These are phyloP conservation scores for Populus tremula DNA, from an alignment of 345 rosid species.

Conservation along the genomic window DNA sequence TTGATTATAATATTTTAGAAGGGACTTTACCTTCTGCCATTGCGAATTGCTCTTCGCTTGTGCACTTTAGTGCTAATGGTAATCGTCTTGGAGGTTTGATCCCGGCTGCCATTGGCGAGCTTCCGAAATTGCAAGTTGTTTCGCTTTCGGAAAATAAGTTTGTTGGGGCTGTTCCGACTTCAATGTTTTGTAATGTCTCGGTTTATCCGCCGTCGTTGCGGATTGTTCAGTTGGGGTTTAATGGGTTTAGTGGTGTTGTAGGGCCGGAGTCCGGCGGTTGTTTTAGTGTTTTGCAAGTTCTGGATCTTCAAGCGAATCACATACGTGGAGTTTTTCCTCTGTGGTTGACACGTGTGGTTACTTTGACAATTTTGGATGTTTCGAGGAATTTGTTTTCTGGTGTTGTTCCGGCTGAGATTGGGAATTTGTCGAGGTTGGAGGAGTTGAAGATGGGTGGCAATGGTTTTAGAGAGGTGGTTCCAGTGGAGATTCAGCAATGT, in stretches of 20 bases:
- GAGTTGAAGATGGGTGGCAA: slow-evolving; percentile 68
- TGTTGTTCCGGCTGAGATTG: slow-evolving; percentile 55
- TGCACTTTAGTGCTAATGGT: slow-evolving; percentile 69
- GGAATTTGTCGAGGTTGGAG: slow-evolving; percentile 47
- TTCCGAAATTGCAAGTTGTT: slow-evolving; percentile 62
- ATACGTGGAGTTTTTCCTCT: slow-evolving; percentile 58
- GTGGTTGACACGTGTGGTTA: slow-evolving; percentile 51
- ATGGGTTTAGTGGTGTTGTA: slow-evolving; percentile 45
- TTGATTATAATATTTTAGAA: slow-evolving; percentile 58
- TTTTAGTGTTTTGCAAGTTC: slow-evolving; percentile 46
- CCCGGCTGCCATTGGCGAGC: slow-evolving; percentile 71
- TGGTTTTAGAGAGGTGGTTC: slow-evolving; percentile 56
- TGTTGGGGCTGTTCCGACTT: slow-evolving; percentile 60
- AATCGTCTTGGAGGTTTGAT: slow-evolving; percentile 69
- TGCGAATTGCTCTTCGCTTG: slow-evolving; percentile 72
- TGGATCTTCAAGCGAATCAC: slow-evolving; percentile 61
- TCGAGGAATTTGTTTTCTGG: slow-evolving; percentile 75
- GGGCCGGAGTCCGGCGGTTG: slow-evolving; percentile 49
- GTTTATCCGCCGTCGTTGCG: slow-evolving; percentile 47
- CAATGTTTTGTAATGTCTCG: slow-evolving; percentile 63
- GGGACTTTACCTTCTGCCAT: slow-evolving; percentile 83
- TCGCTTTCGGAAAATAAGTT: slow-evolving; percentile 63
- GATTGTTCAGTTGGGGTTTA: slow-evolving; percentile 63
- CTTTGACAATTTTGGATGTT: slow-evolving; percentile 53
- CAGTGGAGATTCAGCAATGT: slow-evolving; percentile 64